Base-by-base conservation (phyloP, 1,139 yeast species). In the Hanseniaspora sp. region DNA sequence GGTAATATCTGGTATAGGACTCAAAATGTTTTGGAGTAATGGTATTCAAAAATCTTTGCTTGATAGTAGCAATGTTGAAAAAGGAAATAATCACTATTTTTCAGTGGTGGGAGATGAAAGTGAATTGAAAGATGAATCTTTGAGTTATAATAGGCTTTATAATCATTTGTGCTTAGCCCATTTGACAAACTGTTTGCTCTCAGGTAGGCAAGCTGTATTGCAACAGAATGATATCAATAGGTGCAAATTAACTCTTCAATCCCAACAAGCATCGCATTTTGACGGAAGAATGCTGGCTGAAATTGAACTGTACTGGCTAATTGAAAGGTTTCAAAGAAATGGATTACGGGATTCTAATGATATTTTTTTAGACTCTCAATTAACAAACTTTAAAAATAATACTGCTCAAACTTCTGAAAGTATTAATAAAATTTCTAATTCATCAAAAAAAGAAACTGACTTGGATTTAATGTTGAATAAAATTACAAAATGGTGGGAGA, bases 221-320 rank as follows among this genome's bases (percentile, higher is more conserved):
- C 92, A 84, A 63, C 83, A 79, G 58, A 72, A 76, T 39, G 70
- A 90, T 56, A 67, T 84, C 52, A 80, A 78, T 58, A 76, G 79
- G 59, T 81, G 88, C 57, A 74, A 79, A 28, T 74, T 83, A 8
- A 77, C 83, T 1, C 69, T 83, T 48, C 79, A 82, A 42, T 69
- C 83, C 41, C 74, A 82, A 1, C 73, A 78, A 46, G 80, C 92
- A 0, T 83, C 92, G 3, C 83, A 83, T 62, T 86, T 86, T 63
- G 95, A 86, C 64, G 90, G 88, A 13, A 69, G 95, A 58, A 84
- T 86, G 81, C 83, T 85, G 15, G 83, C 90, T 54, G 95, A 86
- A 66, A 81, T 84, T 54, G 78, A 82, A 18, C 73, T 84, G 11
- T 77, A 83, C 56, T 67, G 79, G 38, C 74, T 82, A 17, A 73